Base-by-base conservation (phyloP, 2,329 filamentous ascomycete genomes). In the Talaromyces verruculosus region DNA sequence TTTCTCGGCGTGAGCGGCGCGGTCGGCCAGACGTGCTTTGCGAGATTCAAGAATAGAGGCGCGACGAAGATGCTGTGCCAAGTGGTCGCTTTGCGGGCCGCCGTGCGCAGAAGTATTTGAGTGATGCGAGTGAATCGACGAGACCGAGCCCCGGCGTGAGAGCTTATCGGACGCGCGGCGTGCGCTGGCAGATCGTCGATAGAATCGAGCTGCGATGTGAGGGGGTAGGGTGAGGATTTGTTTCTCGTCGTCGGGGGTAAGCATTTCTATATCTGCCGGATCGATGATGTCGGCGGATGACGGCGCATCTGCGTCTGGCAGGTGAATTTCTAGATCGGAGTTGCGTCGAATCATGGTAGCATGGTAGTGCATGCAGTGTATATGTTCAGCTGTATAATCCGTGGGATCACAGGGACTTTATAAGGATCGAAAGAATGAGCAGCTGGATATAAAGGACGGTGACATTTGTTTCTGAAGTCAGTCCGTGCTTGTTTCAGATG, bases 1-100 rank as follows among this genome's bases (percentile, higher is more conserved):
- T 73, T 89, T 87, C 72, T 89, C 87, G 33, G 85, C 87, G 78
- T 89, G 87, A 13, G 86, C 85, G 5, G 87, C 87, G 47, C 87
- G 81, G 72, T 89, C 87, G 61, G 87, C 87, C 49, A 89, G 79
- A 63, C 87, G 81, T 22, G 87, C 87, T 73, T 88, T 89, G 65
- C 87, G 84, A 65, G 78, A 85, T 71, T 89, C 87, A 65, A 89
- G 82, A 59, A 89, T 89, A 39, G 87, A 88, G 15, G 86, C 84
- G 59, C 87, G 85, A 59, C 87, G 87, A 35, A 89, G 82, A 73
- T 89, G 87, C 76, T 89, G 87, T 58, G 87, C 87, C 66, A 89
- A 78, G 73, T 88, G 84, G 69, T 86, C 85, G 72, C 83, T 84
- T 70, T 86, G 84, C 58, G 82, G 81, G 28, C 79, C 75, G 65